phyloP scores from a whole-genome alignment of 805 yeast species.

The Hyphopichia homilentoma region DNA sequence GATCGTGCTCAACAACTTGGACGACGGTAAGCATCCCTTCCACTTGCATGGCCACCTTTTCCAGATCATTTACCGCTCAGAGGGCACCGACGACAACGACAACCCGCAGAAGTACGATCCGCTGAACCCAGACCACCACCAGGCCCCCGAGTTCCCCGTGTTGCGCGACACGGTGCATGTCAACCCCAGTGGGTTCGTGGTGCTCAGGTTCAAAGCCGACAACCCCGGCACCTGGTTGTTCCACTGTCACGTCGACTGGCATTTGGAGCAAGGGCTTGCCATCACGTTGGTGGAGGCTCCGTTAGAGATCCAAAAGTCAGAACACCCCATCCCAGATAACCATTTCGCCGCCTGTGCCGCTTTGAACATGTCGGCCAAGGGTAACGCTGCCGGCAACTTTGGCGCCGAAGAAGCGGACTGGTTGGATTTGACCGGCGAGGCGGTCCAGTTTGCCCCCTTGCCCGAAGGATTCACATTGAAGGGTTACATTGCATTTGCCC shows the following conservation, averaged over 20 bases:
- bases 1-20: conserved; percentile 78
- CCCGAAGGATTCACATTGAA: conserved; percentile 69
- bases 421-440: conserved; percentile 58
- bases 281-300: conserved; percentile 84
- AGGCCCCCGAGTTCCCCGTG: conserved; percentile 73
- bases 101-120: conserved; percentile 48
- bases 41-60: conserved; percentile 92
- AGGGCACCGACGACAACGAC: conserved; percentile 50
- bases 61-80: conserved; percentile 77
- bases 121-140: conserved; percentile 18
- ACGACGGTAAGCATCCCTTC: conserved; percentile 95
- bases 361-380: conserved; percentile 44
- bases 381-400: conserved; percentile 64
- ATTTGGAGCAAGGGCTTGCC: conserved; percentile 91
- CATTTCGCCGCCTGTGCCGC: conserved; percentile 48
- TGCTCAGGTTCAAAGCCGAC: conserved; percentile 81
- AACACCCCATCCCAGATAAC: conserved; percentile 38
- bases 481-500: conserved; percentile 61
- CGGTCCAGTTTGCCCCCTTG: conserved; percentile 55
- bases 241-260: conserved; percentile 99
- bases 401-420: conserved; percentile 49
- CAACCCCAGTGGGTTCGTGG: conserved; percentile 80
- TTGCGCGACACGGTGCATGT: conserved; percentile 79
- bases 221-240: conserved; percentile 99
- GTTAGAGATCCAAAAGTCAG: conserved; percentile 44